phyloP scores from a whole-genome alignment of 306 rosid species.

The Quercus berberidifolia region DNA sequence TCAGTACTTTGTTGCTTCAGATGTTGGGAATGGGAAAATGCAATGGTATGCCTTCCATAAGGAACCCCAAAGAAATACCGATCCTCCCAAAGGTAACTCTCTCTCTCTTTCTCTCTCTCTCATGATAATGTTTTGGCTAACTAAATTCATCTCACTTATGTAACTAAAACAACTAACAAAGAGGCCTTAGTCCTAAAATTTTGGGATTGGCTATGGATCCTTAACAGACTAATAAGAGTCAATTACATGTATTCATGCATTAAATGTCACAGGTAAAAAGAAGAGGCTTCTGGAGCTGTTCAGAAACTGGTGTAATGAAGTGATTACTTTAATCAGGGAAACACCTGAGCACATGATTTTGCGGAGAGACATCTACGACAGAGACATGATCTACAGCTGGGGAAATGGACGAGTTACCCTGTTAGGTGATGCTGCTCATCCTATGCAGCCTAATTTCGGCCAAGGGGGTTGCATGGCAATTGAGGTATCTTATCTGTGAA shows the following conservation, averaged over 20 bases:
- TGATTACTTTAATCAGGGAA: slow-evolving; percentile 33
- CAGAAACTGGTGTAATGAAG: slow-evolving; percentile 43
- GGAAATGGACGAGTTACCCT: slow-evolving; percentile 43
- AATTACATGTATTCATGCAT: background rate
- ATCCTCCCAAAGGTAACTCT: slow-evolving; percentile 21
- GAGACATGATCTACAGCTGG: slow-evolving; percentile 37
- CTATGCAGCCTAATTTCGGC: slow-evolving; percentile 53
- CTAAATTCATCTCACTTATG: background rate
- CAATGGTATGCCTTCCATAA: slow-evolving; percentile 51
- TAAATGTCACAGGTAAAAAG: slow-evolving; percentile 30
- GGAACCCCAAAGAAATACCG: slow-evolving; percentile 27
- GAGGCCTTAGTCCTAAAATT: no score
- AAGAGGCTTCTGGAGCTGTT: slow-evolving; percentile 30
- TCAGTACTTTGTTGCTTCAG: slow-evolving; percentile 43
- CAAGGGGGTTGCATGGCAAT: slow-evolving; percentile 48
- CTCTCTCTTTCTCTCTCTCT: background rate
- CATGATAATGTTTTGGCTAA: slow-evolving; percentile 7
- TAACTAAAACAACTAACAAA: no score
- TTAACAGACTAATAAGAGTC: no score
- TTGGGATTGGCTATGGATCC: no score
- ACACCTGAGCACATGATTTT: slow-evolving; percentile 37
- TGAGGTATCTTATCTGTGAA: slow-evolving; percentile 23
- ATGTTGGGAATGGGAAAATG: slow-evolving; percentile 47
- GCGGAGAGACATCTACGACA: slow-evolving; percentile 45
- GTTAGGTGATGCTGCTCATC: slow-evolving; percentile 49